Evolutionary conservation across 2,329 filamentous ascomycete species (phyloP).

Genomic region (Chaetomiaceae sp.): DNA sequence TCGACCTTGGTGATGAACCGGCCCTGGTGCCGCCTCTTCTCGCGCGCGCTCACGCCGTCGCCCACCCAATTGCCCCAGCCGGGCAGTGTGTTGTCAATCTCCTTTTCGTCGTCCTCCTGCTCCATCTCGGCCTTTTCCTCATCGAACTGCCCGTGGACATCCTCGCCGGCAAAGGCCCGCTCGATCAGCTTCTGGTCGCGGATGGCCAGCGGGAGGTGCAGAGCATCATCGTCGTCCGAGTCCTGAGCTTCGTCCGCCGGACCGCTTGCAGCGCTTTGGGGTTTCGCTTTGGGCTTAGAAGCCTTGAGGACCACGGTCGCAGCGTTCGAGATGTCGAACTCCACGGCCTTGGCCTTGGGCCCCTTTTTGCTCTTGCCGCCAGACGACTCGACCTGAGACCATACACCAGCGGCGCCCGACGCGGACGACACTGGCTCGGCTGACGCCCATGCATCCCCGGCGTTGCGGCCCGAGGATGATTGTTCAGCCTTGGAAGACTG

Average conservation of each 20-base stretch:
- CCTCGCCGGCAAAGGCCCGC: constrained; percentile 80
- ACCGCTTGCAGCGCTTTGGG: constrained; percentile 8
- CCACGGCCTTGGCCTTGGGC: constrained; percentile 31
- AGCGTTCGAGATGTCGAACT: constrained; percentile 39
- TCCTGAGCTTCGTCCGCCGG: constrained; percentile 28
- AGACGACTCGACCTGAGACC: constrained; percentile 36
- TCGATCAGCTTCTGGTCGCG: constrained; percentile 66
- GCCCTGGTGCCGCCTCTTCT: constrained; percentile 58
- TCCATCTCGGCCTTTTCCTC: constrained; percentile 70
- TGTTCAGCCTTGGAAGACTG: not conserved
- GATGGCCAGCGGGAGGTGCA: constrained; percentile 53
- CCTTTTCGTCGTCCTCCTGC: constrained; percentile 75
- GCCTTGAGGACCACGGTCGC: constrained; percentile 27
- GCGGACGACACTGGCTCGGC: constrained; percentile 14
- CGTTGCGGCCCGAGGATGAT: not conserved
- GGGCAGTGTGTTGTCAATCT: constrained; percentile 77
- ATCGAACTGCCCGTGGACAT: constrained; percentile 75
- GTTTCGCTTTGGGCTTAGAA: constrained; percentile 21
- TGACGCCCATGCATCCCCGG: constrained; percentile 39
- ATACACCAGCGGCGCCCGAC: constrained; percentile 33
- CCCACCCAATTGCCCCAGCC: constrained; percentile 95
- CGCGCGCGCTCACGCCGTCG: constrained; percentile 68
- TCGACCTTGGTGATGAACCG: constrained; percentile 62
- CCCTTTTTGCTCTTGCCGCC: constrained; percentile 38
- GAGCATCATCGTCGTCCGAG: constrained; percentile 43